Conservation (phyloP, 1,139 yeast genomes). For the Geotrichum phurueaensis region DNA sequence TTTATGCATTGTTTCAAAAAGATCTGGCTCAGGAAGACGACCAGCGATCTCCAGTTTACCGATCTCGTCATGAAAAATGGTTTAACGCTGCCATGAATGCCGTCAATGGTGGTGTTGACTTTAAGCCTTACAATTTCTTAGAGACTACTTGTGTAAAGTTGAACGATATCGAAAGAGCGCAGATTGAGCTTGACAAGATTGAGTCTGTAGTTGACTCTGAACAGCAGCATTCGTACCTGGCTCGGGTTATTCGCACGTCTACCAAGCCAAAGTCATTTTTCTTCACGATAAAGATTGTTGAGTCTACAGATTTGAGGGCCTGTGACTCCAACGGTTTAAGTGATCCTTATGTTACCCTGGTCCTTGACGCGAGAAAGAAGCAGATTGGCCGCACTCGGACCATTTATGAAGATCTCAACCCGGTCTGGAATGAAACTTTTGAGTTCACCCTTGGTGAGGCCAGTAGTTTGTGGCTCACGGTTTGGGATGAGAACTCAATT, state of each 20-base stretch:
- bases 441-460: constrained; percentile 47
- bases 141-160: constrained; percentile 67
- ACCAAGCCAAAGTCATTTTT: constrained; percentile 45
- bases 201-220: constrained; percentile 64
- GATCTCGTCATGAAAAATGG: constrained; percentile 36
- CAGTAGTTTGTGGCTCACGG: constrained; percentile 48
- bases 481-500: constrained; percentile 63
- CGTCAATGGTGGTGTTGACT: constrained; percentile 37
- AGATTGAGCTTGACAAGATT: constrained; percentile 50
- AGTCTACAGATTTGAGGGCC: constrained; percentile 65
- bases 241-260: constrained; percentile 28
- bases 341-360: constrained; percentile 63
- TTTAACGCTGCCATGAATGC: constrained; percentile 41
- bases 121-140: constrained; percentile 57
- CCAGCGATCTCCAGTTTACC: constrained; percentile 29
- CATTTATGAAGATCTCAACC: constrained; percentile 55
- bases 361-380: constrained; percentile 52
- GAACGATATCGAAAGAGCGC: constrained; percentile 62
- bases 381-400: constrained; percentile 70
- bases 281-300: constrained; percentile 58
- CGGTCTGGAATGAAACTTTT: constrained; percentile 78
- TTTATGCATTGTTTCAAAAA: constrained; percentile 44
- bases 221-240: constrained; percentile 45
- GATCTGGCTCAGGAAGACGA: constrained; percentile 41
- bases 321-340: constrained; percentile 49